Conservation (phyloP, 2,329 filamentous ascomycete species). For the Rhytidhysteron rufulum region DNA sequence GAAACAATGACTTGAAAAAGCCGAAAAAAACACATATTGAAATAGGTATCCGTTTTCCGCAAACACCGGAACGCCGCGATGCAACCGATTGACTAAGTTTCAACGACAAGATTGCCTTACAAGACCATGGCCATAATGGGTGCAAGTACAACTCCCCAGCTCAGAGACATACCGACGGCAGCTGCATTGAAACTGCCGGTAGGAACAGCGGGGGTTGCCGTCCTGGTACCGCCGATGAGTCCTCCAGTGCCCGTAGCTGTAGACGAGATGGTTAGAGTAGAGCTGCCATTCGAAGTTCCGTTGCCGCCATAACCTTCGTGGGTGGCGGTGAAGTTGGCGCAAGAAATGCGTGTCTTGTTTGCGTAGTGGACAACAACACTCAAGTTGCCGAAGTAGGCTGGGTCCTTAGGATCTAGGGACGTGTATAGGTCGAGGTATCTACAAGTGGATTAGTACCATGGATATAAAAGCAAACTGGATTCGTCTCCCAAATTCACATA, state of each 20-base stretch:
- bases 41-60: too few relatives aligned
- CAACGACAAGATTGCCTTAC: neutral
- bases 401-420: slow-evolving; percentile 38
- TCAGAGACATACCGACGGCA: neutral
- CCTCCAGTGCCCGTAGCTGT: neutral
- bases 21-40: too few relatives aligned
- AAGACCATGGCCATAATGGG: neutral
- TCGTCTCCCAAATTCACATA: slow-evolving; percentile 27
- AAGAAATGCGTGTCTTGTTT: slow-evolving; percentile 53
- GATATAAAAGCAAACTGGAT: neutral
- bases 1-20: too few relatives aligned
- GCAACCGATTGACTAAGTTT: neutral
- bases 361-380: slow-evolving; percentile 53
- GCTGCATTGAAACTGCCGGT: neutral
- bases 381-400: slow-evolving; percentile 52
- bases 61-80: neutral
- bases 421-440: slow-evolving; percentile 50
- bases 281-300: neutral
- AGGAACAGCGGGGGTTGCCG: neutral
- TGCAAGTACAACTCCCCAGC: neutral
- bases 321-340: slow-evolving; percentile 50
- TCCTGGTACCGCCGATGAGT: neutral
- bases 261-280: neutral
- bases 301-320: neutral
- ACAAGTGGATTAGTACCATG: too few relatives aligned